Evolutionary conservation across 768 basidiomycete species (phyloP).

Genomic region (Glaciozyma martinii): DNA sequence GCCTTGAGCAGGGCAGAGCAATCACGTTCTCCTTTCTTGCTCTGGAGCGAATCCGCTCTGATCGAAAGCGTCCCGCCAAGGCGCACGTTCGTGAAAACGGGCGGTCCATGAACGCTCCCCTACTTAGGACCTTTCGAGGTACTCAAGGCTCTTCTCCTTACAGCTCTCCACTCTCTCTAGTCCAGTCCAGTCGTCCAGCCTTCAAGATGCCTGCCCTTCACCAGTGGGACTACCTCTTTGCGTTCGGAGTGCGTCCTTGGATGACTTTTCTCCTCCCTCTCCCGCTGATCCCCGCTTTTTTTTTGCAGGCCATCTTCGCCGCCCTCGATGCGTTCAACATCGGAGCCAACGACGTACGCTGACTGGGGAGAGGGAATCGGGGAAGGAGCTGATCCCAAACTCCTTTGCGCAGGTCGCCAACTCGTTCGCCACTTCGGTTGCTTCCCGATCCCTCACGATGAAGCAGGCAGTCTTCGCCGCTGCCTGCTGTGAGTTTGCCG

Average conservation of each 20-base stretch:
- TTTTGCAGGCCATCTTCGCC: conserved; percentile 35
- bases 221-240: conserved; percentile 41
- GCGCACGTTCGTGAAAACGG: too few relatives aligned
- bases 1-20: too few relatives aligned
- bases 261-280: neutral
- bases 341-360: neutral
- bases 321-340: conserved; percentile 39
- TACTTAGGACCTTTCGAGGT: too few relatives aligned
- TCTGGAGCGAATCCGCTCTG: too few relatives aligned
- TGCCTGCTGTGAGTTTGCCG: conserved; percentile 28
- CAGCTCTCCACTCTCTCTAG: too few relatives aligned
- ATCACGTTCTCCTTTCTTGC: too few relatives aligned
- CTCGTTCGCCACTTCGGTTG: conserved; percentile 41
- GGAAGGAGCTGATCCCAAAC: too few relatives aligned
- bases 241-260: conserved; percentile 34
- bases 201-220: conserved; percentile 10
- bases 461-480: conserved; percentile 41
- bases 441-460: conserved; percentile 41
- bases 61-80: too few relatives aligned
- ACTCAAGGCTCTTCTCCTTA: too few relatives aligned
- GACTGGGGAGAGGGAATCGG: too few relatives aligned
- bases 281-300: neutral
- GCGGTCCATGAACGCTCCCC: too few relatives aligned
- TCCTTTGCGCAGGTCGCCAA: conserved; percentile 40
- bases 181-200: too few relatives aligned